Evolutionary conservation across 305 asterid species (phyloP), one percentile per base, ranked within the genome.

Genomic region (Rubia balearica): DNA sequence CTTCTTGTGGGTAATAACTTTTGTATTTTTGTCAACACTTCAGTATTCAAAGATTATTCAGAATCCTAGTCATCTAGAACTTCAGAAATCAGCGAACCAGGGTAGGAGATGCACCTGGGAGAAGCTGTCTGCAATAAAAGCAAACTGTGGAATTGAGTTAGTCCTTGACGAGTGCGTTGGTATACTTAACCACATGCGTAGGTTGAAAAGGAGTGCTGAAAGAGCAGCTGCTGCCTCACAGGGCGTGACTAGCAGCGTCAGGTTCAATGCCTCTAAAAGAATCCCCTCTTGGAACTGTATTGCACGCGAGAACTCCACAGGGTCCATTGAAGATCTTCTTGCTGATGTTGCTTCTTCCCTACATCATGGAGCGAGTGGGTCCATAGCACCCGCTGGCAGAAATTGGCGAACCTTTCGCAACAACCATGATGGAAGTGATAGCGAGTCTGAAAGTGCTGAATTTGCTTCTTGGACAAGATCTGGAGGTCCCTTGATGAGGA

Each of bases 61-160:
- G 67, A 93, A 93, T 51, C 97, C 97, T 4, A 85, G 97, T 0
- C 82, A 86, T 27, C 74, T 71, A 61, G 97, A 93, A 61, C 85
- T 89, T 64, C 96, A 89, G 73, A 90, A 89, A 73, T 83, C 97
- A 24, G 96, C 94, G 38, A 86, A 90, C 74, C 97, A 93, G 73
- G 98, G 98, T 21, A 83, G 97, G 64, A 80, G 96, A 62, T 90
- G 96, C 82, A 93, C 91, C 7, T 93, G 97, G 97, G 98, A 93
- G 85, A 93, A 93, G 77, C 91, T 93, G 21, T 89, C 97, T 0
- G 88, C 97, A 49, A 86, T 93, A 30, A 93, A 89, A 84, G 96
- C 96, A 16, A 93, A 90, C 71, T 93, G 98, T 38, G 96, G 96
- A 43, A 93, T 93, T 53, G 98, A 93, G 76, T 96, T 90, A 57